These are phyloP conservation scores for Mycena chlorophos DNA, from an alignment of 768 basidiomycete genomes.

Conservation along the genomic window DNA sequence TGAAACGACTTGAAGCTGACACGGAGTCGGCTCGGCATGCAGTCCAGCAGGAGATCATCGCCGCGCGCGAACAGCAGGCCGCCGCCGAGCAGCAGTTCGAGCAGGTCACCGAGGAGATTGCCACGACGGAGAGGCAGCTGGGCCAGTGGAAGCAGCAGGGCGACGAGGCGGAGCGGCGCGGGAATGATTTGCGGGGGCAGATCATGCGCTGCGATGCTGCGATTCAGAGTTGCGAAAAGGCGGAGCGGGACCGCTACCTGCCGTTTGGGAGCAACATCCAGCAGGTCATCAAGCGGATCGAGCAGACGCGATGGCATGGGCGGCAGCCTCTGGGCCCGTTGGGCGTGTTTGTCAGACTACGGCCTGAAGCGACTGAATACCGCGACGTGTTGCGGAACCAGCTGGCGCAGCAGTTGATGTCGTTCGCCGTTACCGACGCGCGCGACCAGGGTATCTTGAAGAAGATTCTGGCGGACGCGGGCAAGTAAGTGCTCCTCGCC, in stretches of 20 bases:
- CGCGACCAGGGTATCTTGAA: conserved; percentile 62
- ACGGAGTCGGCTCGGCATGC: conserved; percentile 66
- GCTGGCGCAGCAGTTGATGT: conserved; percentile 58
- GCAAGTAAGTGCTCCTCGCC: conserved; percentile 55
- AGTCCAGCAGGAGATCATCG: conserved; percentile 46
- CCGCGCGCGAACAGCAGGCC: neutral
- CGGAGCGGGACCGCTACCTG: conserved; percentile 57
- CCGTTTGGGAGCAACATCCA: conserved; percentile 67
- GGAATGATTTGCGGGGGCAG: neutral
- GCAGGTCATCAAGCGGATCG: conserved; percentile 53
- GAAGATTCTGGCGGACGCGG: conserved; percentile 51
- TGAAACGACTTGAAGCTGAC: conserved; percentile 51
- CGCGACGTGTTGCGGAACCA: conserved; percentile 61
- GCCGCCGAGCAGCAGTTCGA: neutral
- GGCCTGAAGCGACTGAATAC: conserved; percentile 69
- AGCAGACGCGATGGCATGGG: conserved; percentile 58
- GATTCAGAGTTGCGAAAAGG: conserved; percentile 49
- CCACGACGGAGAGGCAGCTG: neutral
- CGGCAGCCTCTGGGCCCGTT: conserved; percentile 77
- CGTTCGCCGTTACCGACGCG: conserved; percentile 74
- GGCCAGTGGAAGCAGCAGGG: neutral
- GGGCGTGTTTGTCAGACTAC: conserved; percentile 74
- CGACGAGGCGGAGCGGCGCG: neutral
- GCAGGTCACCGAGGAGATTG: neutral
- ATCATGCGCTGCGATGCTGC: conserved; percentile 38